Base-by-base conservation (phyloP, 129 eudicot species). In the Chrysanthemum makinoi region DNA sequence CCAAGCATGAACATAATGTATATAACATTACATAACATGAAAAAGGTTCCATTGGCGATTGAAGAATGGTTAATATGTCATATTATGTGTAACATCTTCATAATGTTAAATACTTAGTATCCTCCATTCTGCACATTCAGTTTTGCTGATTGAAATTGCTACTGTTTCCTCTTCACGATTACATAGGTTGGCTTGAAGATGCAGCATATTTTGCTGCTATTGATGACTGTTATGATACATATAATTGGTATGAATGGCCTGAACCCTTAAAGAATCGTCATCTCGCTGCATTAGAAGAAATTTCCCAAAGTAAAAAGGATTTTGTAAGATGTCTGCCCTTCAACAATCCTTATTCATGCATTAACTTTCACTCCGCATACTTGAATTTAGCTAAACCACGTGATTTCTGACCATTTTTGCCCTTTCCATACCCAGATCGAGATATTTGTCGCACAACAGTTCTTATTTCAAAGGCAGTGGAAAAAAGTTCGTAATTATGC, bases 201-300 rank as follows among this genome's bases (percentile, higher is more conserved):
- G 97, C 98, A 22, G 95, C 98, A 47, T 84, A 80, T 73, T 94
- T 94, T 84, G 98, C 98, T 59, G 98, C 98, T 66, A 89, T 94
- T 76, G 98, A 94, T 68, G 83, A 84, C 79, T 55, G 76, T 62
- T 74, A 86, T 47, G 66, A 82, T 59, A 74, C 96, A 44, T 77
- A 82, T 69, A 94, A 80, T 79, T 94, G 98, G 97, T 87, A 83
- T 75, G 96, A 94, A 66, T 94, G 98, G 98, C 98, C 98, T 44
- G 93, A 94, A 71, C 93, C 97, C 48, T 66, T 94, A 72, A 94
- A 89, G 74, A 87, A 94, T 75, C 91, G 98, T 75, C 92, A 94
- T 81, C 96, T 87, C 72, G 85, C 89, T 48, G 98, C 98, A 15
- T 81, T 94, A 73, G 93, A 89, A 83, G 95, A 89, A 68, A 79